These are phyloP conservation scores for Gaultheria prostrata DNA, from an alignment of 148 eudicot genomes.

Conservation along the genomic window DNA sequence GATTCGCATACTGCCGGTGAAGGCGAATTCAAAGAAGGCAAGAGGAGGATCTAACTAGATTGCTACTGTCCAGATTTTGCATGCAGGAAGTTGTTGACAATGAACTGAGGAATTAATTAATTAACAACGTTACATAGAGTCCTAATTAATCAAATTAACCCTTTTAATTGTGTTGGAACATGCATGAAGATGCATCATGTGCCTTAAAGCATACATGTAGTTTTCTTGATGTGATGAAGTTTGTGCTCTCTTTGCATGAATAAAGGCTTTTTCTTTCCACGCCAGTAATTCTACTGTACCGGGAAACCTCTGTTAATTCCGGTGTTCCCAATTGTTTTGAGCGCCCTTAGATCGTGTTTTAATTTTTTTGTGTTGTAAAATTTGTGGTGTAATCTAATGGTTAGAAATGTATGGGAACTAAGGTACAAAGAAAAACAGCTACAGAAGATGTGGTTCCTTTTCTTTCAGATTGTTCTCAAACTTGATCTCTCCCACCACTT, in stretches of 20 bases:
- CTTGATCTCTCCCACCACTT: too few species aligned
- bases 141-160: background rate
- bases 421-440: too few species aligned
- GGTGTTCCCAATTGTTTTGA: too few species aligned
- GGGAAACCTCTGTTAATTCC: too few species aligned
- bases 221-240: background rate
- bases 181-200: background rate
- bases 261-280: constrained; percentile 2
- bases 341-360: too few species aligned
- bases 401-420: too few species aligned
- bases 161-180: background rate
- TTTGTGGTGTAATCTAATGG: too few species aligned
- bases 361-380: too few species aligned
- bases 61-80: constrained; percentile 4
- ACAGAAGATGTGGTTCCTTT: too few species aligned
- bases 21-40: constrained; percentile 56
- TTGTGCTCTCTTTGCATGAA: background rate
- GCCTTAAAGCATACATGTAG: background rate
- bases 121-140: background rate
- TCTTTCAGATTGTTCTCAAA: too few species aligned
- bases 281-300: too few species aligned
- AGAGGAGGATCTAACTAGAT: constrained; percentile 16
- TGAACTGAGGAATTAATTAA: background rate
- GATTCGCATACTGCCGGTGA: constrained; percentile 71
- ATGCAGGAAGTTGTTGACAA: background rate